Percentiles rank a stretch among this genome's conserved stretches.
These are phyloP conservation scores for Laburnicola sp. DNA, from an alignment of 2,329 filamentous ascomycete genomes.

Conservation along the genomic window DNA sequence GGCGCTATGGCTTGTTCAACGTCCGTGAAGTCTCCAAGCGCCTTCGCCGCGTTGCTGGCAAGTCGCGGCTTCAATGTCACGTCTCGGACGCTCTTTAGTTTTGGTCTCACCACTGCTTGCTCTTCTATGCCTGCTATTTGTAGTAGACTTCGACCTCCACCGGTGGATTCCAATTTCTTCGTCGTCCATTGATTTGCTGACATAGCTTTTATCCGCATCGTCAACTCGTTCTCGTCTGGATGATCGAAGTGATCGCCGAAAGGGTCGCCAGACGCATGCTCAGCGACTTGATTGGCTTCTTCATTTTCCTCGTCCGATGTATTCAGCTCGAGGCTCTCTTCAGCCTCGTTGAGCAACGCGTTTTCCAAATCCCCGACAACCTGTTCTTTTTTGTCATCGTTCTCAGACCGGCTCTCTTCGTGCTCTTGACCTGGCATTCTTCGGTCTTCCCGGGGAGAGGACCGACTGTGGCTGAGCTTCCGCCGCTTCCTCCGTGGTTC, in stretches of 20 bases:
- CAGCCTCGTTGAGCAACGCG: conserved; percentile 45
- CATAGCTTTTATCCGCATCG: conserved; percentile 54
- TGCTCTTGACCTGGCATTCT: conserved; percentile 10
- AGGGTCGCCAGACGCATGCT: conserved; percentile 57
- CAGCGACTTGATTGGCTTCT: conserved; percentile 31
- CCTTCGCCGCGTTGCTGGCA: conserved; percentile 32
- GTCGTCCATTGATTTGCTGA: conserved; percentile 54
- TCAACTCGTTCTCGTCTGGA: conserved; percentile 64
- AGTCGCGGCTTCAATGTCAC: conserved; percentile 41
- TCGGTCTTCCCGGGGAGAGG: conserved; percentile 16
- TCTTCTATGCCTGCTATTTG: conserved; percentile 30
- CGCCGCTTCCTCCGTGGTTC: conserved; percentile 57
- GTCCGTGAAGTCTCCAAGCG: conserved; percentile 57
- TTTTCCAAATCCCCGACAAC: conserved; percentile 36
- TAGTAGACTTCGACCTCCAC: conserved; percentile 33
- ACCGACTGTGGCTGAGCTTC: conserved; percentile 50
- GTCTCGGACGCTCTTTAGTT: conserved; percentile 30
- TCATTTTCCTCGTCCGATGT: conserved; percentile 49
- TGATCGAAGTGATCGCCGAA: conserved; percentile 80
- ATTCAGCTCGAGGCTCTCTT: conserved; percentile 41
- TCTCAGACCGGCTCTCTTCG: conserved; percentile 21
- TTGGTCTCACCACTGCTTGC: conserved; percentile 21
- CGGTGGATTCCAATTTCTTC: conserved; percentile 38
- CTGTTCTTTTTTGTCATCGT: conserved; percentile 26
- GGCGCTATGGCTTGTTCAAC: conserved; percentile 69